Evolutionary conservation across 768 basidiomycete genomes (phyloP).

Genomic region (Mycena vitilis): DNA sequence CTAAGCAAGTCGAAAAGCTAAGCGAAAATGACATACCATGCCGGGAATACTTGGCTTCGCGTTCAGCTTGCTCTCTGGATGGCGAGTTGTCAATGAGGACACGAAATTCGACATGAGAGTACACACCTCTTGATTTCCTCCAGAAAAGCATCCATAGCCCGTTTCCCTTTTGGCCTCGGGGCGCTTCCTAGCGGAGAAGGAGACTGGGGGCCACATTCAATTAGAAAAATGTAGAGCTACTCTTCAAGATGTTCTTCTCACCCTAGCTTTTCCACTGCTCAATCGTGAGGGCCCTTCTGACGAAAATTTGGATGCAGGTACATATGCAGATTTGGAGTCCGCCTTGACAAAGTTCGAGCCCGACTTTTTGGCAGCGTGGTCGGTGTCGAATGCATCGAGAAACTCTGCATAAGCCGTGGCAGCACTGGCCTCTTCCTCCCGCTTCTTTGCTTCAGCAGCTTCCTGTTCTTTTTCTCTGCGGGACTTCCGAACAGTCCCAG

Average conservation of each 20-base stretch:
- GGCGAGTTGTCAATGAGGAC: conserved; percentile 18
- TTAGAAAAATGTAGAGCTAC: conserved; percentile 9
- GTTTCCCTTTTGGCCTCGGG: conserved; percentile 90
- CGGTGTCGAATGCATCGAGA: conserved; percentile 85
- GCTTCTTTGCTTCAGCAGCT: conserved; percentile 89
- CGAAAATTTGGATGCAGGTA: conserved; percentile 51
- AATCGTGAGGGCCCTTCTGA: conserved; percentile 42
- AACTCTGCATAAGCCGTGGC: conserved; percentile 88
- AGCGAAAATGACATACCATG: conserved; percentile 57
- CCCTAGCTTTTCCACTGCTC: conserved; percentile 38
- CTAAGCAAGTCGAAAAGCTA: not conserved
- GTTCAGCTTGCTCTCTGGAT: conserved; percentile 89
- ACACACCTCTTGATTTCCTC: conserved; percentile 93
- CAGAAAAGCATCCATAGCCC: conserved; percentile 95
- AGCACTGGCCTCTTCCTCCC: conserved; percentile 84
- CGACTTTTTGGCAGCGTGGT: conserved; percentile 63
- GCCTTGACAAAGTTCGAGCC: conserved; percentile 72
- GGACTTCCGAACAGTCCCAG: conserved; percentile 90
- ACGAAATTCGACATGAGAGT: conserved; percentile 2
- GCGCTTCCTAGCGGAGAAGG: conserved; percentile 62
- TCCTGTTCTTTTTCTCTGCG: conserved; percentile 93
- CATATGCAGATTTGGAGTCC: conserved; percentile 62
- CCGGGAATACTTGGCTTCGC: conserved; percentile 86
- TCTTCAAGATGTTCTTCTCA: conserved; percentile 10
- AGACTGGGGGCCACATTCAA: conserved; percentile 48